Evolutionary conservation across 148 eudicot species (phyloP).

Genomic region (Simmondsia chinensis): DNA sequence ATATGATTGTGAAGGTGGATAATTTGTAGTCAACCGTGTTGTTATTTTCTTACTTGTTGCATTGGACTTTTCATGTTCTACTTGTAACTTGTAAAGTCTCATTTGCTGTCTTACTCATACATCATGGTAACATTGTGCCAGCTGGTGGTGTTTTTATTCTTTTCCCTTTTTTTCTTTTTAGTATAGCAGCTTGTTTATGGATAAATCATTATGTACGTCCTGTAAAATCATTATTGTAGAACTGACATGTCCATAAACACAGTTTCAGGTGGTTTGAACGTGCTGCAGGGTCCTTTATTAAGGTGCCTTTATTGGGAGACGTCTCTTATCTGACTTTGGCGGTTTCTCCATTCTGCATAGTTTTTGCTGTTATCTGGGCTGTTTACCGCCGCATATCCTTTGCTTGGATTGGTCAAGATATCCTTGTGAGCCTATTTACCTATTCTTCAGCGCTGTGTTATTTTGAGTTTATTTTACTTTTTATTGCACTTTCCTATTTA

Average conservation of each 20-base stretch:
- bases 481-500: too few relatives aligned
- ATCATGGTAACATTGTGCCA: too few relatives aligned
- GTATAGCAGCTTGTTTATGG: too few relatives aligned
- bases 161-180: background rate
- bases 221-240: too few relatives aligned
- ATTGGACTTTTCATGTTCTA: too few relatives aligned
- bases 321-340: conserved; percentile 76
- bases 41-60: too few relatives aligned
- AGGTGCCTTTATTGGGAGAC: conserved; percentile 78
- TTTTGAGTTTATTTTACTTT: background rate
- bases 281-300: conserved; percentile 59
- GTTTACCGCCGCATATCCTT: conserved; percentile 50
- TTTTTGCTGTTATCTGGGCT: conserved; percentile 86
- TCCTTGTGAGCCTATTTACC: conserved; percentile 62
- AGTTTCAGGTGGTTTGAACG: conserved; percentile 91
- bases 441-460: background rate
- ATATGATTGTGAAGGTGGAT: too few relatives aligned
- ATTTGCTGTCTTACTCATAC: too few relatives aligned
- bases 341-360: conserved; percentile 86
- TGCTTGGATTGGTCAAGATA: conserved; percentile 99
- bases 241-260: conserved; percentile 18
- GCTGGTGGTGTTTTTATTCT: too few relatives aligned
- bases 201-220: too few relatives aligned
- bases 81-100: too few relatives aligned
- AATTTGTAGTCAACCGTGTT: too few relatives aligned